phyloP scores from a whole-genome alignment of 2,329 filamentous ascomycete species.

The Cordyceps tenuipes region DNA sequence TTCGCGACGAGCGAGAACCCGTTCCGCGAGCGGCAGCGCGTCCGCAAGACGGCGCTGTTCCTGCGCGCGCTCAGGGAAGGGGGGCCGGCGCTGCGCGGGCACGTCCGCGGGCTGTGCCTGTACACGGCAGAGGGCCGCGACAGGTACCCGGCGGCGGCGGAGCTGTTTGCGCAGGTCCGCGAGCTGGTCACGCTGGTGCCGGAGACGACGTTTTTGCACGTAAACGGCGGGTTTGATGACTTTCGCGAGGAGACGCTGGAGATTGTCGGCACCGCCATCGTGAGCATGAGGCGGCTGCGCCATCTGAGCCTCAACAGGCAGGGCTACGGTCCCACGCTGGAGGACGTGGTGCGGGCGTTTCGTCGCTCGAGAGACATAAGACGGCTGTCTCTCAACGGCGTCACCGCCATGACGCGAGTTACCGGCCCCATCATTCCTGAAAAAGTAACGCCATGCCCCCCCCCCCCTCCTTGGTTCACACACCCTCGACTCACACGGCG shows the following conservation, averaged over 20 bases:
- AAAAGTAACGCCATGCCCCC: not conserved
- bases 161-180: not conserved
- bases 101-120: not conserved
- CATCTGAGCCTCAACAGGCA: not conserved
- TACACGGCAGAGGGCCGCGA: not conserved
- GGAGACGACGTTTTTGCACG: not conserved
- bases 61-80: not conserved
- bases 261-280: not conserved
- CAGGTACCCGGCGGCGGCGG: not conserved
- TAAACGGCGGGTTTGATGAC: not conserved
- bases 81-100: not conserved
- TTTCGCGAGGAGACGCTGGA: not conserved
- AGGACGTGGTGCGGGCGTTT: not conserved
- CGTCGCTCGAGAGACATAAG: not conserved
- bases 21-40: not conserved
- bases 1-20: constrained; percentile 3
- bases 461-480: not conserved
- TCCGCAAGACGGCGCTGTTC: not conserved
- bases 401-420: not conserved
- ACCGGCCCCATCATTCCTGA: not conserved
- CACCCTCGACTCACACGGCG: not conserved
- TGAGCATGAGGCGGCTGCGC: not conserved
- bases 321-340: not conserved
- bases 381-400: not conserved
- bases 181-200: not conserved